These are phyloP conservation scores for Blastosporella zonata DNA, from an alignment of 1,284 basidiomycete genomes.

Conservation along the genomic window DNA sequence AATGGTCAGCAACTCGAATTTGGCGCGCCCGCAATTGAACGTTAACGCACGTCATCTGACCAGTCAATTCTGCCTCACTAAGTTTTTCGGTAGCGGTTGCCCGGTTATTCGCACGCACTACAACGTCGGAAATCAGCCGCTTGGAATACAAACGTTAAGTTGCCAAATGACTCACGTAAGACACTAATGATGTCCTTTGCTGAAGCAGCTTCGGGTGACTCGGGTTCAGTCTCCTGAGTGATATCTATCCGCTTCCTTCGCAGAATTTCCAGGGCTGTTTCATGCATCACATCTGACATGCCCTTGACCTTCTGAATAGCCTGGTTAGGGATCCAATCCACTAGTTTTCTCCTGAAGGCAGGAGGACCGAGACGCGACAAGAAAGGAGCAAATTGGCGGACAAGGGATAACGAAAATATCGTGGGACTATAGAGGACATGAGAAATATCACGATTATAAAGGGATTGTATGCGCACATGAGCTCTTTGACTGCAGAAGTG, in stretches of 20 bases:
- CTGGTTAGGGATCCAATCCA: constrained; percentile 41
- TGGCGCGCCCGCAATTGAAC: constrained; percentile 2
- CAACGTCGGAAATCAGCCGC: constrained; percentile 2
- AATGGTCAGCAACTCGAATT: not conserved
- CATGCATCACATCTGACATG: constrained; percentile 48
- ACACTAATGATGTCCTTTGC: constrained; percentile 49
- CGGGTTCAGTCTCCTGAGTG: constrained; percentile 18
- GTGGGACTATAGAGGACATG: constrained; percentile 36
- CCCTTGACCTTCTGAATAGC: constrained; percentile 42
- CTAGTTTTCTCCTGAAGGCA: constrained; percentile 41
- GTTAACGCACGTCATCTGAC: constrained; percentile 43
- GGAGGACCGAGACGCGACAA: constrained; percentile 40
- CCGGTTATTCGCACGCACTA: constrained; percentile 40
- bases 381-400: constrained; percentile 48
- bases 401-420: constrained; percentile 40
- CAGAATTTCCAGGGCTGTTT: constrained; percentile 40
- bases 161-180: constrained; percentile 37
- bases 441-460: not conserved
- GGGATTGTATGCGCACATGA: constrained; percentile 39
- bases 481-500: constrained; percentile 42
- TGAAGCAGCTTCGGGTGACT: constrained; percentile 20
- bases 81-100: constrained; percentile 32
- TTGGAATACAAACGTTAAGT: not conserved
- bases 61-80: constrained; percentile 40
- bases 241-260: constrained; percentile 33